Conservation (phyloP, 2,329 filamentous ascomycete species). For the Phyllosticta citriasiana region DNA sequence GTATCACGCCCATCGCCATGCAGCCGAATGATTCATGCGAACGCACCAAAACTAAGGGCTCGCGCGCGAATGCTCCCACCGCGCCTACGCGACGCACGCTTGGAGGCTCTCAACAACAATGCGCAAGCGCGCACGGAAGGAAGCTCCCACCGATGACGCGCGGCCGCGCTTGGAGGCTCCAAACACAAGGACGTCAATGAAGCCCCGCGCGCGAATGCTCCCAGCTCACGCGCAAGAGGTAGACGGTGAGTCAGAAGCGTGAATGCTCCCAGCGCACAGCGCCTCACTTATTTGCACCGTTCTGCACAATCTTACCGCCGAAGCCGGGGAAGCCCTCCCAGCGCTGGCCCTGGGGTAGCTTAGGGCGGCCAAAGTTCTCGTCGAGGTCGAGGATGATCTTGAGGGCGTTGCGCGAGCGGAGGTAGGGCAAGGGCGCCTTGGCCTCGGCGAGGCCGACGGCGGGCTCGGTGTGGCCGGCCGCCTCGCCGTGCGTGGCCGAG, state of each 20-base stretch:
- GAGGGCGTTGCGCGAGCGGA: conserved; percentile 76
- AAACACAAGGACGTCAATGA: too few relatives aligned
- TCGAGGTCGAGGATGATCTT: conserved; percentile 95
- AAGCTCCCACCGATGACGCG: too few relatives aligned
- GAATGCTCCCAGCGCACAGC: background rate
- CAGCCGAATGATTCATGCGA: background rate
- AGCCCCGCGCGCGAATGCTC: background rate
- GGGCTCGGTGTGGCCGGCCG: conserved; percentile 51
- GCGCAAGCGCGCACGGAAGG: too few relatives aligned
- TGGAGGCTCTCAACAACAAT: too few relatives aligned
- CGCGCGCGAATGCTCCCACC: background rate
- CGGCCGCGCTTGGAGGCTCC: too few relatives aligned
- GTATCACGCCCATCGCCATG: background rate
- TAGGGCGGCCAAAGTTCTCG: conserved; percentile 76
- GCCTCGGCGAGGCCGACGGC: conserved; percentile 54
- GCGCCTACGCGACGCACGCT: too few relatives aligned
- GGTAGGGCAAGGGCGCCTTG: conserved; percentile 53
- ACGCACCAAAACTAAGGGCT: background rate
- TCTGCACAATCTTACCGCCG: conserved; percentile 17
- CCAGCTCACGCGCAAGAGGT: background rate
- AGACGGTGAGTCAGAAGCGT: too few relatives aligned
- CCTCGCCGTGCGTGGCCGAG: conserved; percentile 30
- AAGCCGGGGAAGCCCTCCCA: conserved; percentile 29
- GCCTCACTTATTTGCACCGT: conserved; percentile 12
- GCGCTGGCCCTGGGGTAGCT: conserved; percentile 38